Evolutionary conservation across 192 early-diverging fungal species (phyloP).

Genomic region (Coemansia aciculifera): DNA sequence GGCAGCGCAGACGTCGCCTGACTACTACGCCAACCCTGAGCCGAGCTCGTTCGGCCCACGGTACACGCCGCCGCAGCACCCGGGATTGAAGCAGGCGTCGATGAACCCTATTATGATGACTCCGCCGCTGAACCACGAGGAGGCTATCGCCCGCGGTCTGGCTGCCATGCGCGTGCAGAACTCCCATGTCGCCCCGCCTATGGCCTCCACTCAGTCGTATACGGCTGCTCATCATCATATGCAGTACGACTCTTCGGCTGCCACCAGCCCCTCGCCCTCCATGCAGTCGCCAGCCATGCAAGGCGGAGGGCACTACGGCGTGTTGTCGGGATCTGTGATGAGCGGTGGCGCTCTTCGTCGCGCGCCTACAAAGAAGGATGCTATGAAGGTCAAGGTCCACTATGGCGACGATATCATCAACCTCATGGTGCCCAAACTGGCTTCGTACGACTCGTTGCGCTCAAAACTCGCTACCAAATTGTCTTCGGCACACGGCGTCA

Average conservation of each 20-base stretch:
- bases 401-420: conserved; percentile 48
- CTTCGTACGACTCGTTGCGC: conserved; percentile 40
- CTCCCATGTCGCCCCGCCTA: conserved; percentile 7
- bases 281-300: conserved; percentile 23
- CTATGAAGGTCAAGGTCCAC: conserved; percentile 57
- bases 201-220: conserved; percentile 10
- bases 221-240: conserved; percentile 8
- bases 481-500: conserved; percentile 14
- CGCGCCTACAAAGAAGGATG: conserved; percentile 49
- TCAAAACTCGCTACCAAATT: conserved; percentile 43
- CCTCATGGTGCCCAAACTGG: conserved; percentile 43
- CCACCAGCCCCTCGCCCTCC: conserved; percentile 30
- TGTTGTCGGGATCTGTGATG: conserved; percentile 15
- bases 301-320: conserved; percentile 22
- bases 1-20: conserved; percentile 14
- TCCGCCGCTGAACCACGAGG: conserved; percentile 47
- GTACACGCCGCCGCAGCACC: conserved; percentile 28
- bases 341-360: conserved; percentile 33
- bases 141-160: conserved; percentile 33
- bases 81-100: conserved; percentile 30
- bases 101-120: conserved; percentile 37
- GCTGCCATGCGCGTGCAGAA: conserved; percentile 37
- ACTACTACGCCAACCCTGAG: conserved; percentile 22
- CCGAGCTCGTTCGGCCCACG: neutral
- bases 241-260: conserved; percentile 20